Evolutionary conservation across 1,284 basidiomycete species (phyloP), one percentile per base, ranked within the genome.

Genomic region (Ustilago lituana): DNA sequence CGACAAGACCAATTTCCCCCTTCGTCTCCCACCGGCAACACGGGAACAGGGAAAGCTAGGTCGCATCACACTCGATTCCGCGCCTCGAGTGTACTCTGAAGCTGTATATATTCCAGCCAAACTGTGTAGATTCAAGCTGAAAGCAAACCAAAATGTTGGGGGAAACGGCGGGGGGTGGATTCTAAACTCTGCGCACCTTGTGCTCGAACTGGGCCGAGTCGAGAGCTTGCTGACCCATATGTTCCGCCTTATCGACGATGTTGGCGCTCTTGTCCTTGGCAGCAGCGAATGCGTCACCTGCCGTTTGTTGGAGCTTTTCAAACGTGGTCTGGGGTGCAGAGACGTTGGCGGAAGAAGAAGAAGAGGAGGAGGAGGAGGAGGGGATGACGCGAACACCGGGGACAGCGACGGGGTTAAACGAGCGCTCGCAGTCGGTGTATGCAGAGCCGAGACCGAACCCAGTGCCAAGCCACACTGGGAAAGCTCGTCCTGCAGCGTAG

Each of bases 381-480:
- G 83, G 91, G 49, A 86, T 84, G 74, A 96, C 87, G 73, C 92
- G 89, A 60, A 91, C 92, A 71, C 94, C 94, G 33, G 93, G 91
- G 81, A 95, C 89, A 78, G 93, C 88, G 64, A 94, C 90, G 17
- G 93, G 92, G 85, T 95, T 95, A 87, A 97, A 95, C 20, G 91
- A 91, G 71, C 92, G 90, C 86, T 97, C 93, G 85, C 94, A 97
- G 87, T 97, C 92, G 26, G 92, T 92, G 84, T 94, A 95, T 41
- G 92, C 92, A 56, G 89, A 89, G 63, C 83, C 85, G 41, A 89
- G 86, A 41, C 91, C 93, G 82, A 92, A 96, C 65, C 95, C 94
- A 19, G 94, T 93, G 7, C 91, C 88, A 58, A 98, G 88, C 62
- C 93, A 91, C 66, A 98, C 91, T 22, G 95, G 95, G 92, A 94